Evolutionary conservation across 2,329 filamentous ascomycete genomes (phyloP).

Genomic region (Rugonectria rugulosa): DNA sequence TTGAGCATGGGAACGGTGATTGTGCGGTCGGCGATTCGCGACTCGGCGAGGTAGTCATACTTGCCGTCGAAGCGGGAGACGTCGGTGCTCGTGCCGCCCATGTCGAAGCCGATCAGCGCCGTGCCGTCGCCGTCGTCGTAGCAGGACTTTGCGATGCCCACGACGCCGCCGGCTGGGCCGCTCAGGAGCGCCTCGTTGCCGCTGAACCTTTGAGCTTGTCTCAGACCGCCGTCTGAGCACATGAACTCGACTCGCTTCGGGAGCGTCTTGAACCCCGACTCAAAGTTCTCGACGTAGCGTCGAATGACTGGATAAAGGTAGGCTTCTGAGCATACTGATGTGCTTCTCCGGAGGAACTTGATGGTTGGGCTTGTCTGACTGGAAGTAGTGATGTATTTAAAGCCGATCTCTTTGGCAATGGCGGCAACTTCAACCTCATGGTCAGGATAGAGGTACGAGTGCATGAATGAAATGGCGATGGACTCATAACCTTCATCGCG

Average conservation of each 20-base stretch:
- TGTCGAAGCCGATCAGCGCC: slow-evolving; percentile 59
- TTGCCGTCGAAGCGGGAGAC: slow-evolving; percentile 73
- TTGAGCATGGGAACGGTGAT: slow-evolving; percentile 76
- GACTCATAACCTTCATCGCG: slow-evolving; percentile 74
- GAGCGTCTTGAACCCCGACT: slow-evolving; percentile 67
- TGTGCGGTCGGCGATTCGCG: slow-evolving; percentile 73
- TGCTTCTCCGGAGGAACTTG: slow-evolving; percentile 72
- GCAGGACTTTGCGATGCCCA: slow-evolving; percentile 73
- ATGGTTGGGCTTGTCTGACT: slow-evolving; percentile 73
- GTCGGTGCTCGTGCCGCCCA: slow-evolving; percentile 75
- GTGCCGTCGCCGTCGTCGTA: slow-evolving; percentile 71
- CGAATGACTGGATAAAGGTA: slow-evolving; percentile 76
- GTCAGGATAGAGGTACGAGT: slow-evolving; percentile 84
- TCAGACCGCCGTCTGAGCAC: slow-evolving; percentile 60
- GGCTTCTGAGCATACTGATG: slow-evolving; percentile 74
- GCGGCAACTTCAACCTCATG: slow-evolving; percentile 79
- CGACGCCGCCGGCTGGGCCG: slow-evolving; percentile 74
- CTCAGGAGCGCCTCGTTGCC: slow-evolving; percentile 72
- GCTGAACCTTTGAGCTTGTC: slow-evolving; percentile 64
- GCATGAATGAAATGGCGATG: slow-evolving; percentile 86
- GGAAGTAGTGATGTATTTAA: slow-evolving; percentile 73
- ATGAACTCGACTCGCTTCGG: slow-evolving; percentile 71
- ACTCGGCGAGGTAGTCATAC: slow-evolving; percentile 76
- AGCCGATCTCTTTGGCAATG: slow-evolving; percentile 78
- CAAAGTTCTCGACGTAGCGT: slow-evolving; percentile 72